These are phyloP conservation scores for Hyaloscypha finlandica DNA, from an alignment of 495 filamentous ascomycete genomes.

Conservation along the genomic window DNA sequence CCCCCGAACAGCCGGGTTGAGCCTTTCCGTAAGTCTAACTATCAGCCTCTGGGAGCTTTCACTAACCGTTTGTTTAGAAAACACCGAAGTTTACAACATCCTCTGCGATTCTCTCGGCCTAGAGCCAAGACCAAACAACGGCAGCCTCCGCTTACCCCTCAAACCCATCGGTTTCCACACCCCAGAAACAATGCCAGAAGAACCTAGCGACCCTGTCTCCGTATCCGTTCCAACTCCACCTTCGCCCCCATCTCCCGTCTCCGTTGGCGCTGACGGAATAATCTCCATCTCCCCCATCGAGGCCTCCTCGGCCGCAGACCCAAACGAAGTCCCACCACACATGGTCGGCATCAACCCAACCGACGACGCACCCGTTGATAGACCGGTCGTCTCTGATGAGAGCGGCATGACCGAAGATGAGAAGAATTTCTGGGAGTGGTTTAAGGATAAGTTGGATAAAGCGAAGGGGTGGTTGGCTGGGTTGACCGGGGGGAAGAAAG, in stretches of 20 bases:
- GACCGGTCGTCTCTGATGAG: slow-evolving; percentile 24
- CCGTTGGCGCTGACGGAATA: slow-evolving; percentile 16
- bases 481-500: slow-evolving; percentile 33
- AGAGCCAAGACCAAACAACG: slow-evolving; percentile 72
- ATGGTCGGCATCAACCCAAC: slow-evolving; percentile 25
- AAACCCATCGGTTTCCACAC: slow-evolving; percentile 29
- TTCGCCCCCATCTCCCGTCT: neutral
- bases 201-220: slow-evolving; percentile 23
- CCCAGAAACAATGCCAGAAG: slow-evolving; percentile 17
- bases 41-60: neutral
- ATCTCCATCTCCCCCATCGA: slow-evolving; percentile 33
- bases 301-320: slow-evolving; percentile 25
- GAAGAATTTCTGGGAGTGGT: slow-evolving; percentile 50
- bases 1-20: slow-evolving; percentile 76
- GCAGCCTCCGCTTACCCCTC: slow-evolving; percentile 80
- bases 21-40: slow-evolving; percentile 71
- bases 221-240: neutral
- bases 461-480: slow-evolving; percentile 36
- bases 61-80: slow-evolving; percentile 48
- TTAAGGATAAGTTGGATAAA: slow-evolving; percentile 46
- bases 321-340: slow-evolving; percentile 21
- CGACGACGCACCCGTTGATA: slow-evolving; percentile 8
- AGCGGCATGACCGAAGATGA: slow-evolving; percentile 31
- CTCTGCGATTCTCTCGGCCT: slow-evolving; percentile 83
- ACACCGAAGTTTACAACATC: slow-evolving; percentile 93